These are phyloP conservation scores for Aureobasidium lini DNA, from an alignment of 2,329 filamentous ascomycete genomes.

Conservation along the genomic window DNA sequence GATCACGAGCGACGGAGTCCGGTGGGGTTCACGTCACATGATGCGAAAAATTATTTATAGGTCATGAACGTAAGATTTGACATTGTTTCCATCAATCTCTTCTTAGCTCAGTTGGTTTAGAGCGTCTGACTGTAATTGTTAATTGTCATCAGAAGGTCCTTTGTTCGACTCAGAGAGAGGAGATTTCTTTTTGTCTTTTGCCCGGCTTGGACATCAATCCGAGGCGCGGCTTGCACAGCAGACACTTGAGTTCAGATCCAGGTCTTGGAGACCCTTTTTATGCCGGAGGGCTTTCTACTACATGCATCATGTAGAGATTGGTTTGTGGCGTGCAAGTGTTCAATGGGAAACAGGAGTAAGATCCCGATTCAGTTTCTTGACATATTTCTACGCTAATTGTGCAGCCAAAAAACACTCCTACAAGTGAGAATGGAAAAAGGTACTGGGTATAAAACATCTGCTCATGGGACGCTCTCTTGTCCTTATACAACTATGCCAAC, in stretches of 20 bases:
- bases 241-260: no score
- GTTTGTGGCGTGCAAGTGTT: not conserved
- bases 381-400: not conserved
- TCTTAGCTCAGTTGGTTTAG: slow-evolving; percentile 13
- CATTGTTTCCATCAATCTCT: not conserved
- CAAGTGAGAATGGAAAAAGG: not conserved
- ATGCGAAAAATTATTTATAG: no score
- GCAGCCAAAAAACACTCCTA: not conserved
- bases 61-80: not conserved
- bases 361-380: not conserved
- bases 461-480: not conserved
- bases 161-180: slow-evolving; percentile 13
- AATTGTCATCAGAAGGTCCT: slow-evolving; percentile 11
- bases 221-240: no score
- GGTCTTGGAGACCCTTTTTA: no score
- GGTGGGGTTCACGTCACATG: not conserved
- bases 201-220: not conserved
- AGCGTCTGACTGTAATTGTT: slow-evolving; percentile 12
- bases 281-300: no score
- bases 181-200: slow-evolving; percentile 6
- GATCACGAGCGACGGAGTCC: not conserved
- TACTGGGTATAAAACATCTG: not conserved
- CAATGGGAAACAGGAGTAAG: not conserved
- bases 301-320: not conserved
- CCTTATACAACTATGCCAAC: not conserved